A percentile compares a stretch with the other conserved stretches of the same genome.
Conservation (phyloP, 176 grass and related monocot genomes). For the Cenchrus fungigraminus region DNA sequence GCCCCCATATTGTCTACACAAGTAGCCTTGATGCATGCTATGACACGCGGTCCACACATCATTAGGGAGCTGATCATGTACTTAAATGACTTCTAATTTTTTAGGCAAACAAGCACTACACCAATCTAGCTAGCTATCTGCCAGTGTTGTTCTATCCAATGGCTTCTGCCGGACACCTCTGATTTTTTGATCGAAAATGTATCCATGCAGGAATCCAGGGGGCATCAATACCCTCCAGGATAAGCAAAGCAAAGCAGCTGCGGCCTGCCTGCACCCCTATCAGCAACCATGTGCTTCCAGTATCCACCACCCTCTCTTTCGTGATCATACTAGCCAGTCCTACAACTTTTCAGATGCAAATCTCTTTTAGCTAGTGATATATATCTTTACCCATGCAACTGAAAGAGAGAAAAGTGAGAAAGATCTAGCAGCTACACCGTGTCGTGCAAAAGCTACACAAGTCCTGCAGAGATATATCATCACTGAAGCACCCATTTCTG, state of each 20-base stretch:
- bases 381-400: constrained; percentile 54
- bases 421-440: constrained; percentile 44
- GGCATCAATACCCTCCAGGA: constrained; percentile 49
- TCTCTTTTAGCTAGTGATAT: constrained; percentile 55
- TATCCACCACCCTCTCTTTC: constrained; percentile 25
- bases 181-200: not conserved
- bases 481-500: constrained; percentile 19
- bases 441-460: constrained; percentile 52
- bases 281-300: constrained; percentile 31
- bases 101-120: not conserved
- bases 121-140: not conserved
- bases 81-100: not conserved
- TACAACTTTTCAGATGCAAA: constrained; percentile 69
- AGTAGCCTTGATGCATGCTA: constrained; percentile 15
- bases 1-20: not conserved
- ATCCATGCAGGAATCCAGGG: not conserved
- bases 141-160: not conserved
- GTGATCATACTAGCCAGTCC: constrained; percentile 13
- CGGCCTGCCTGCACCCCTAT: constrained; percentile 27
- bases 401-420: constrained; percentile 41
- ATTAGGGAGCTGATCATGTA: not conserved
- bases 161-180: constrained; percentile 11
- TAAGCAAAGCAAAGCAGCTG: constrained; percentile 66
- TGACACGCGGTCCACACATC: constrained; percentile 16
- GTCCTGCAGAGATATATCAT: constrained; percentile 33